Evolutionary conservation across 1,284 basidiomycete genomes (phyloP).

Genomic region (Ganoderma boninense): DNA sequence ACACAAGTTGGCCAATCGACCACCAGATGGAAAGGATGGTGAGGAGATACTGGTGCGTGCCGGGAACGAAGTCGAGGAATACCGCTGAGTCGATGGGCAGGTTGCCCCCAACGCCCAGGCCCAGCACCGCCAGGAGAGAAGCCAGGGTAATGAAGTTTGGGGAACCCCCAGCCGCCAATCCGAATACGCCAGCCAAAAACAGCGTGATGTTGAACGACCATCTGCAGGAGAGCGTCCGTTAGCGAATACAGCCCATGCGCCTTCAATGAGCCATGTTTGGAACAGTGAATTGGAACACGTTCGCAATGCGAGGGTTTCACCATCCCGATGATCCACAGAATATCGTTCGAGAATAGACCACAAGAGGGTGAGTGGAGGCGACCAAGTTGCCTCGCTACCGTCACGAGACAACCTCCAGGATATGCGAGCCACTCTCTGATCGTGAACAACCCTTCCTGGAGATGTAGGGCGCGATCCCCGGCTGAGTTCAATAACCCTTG

Average conservation of each 20-base stretch:
- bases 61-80: conserved; percentile 73
- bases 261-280: background rate
- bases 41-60: conserved; percentile 72
- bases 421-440: background rate
- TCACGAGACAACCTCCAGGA: background rate
- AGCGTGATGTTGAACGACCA: conserved; percentile 73
- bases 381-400: too few species aligned
- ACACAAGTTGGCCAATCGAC: conserved; percentile 71
- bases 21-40: conserved; percentile 79
- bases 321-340: background rate
- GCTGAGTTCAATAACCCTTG: background rate
- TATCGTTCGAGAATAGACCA: background rate
- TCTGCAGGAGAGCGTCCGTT: conserved; percentile 36
- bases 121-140: conserved; percentile 53
- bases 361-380: background rate
- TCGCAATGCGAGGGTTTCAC: background rate
- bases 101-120: conserved; percentile 62
- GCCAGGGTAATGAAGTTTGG: conserved; percentile 53
- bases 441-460: background rate
- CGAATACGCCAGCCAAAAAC: conserved; percentile 65
- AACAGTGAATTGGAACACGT: background rate
- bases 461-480: background rate
- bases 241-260: background rate
- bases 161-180: conserved; percentile 55
- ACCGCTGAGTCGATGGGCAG: conserved; percentile 72